These are phyloP conservation scores for Mycena filopes DNA, from an alignment of 768 basidiomycete genomes.

Conservation along the genomic window DNA sequence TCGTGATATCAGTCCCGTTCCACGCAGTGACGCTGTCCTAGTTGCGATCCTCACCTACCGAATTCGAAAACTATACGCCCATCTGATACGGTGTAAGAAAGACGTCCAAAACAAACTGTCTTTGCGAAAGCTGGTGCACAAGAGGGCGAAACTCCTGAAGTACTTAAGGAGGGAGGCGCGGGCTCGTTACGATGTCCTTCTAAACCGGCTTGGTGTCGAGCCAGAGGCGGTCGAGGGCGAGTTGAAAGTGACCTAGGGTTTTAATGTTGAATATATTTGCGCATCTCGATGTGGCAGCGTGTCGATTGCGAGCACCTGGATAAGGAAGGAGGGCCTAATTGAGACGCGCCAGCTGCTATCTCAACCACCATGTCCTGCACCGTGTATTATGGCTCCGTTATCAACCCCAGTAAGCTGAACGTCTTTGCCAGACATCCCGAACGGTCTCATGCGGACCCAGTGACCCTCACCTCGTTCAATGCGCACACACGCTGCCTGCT, in stretches of 20 bases:
- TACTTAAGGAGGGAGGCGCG: slow-evolving; percentile 77
- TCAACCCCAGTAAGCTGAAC: too few species aligned
- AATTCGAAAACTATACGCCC: slow-evolving; percentile 85
- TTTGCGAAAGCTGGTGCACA: slow-evolving; percentile 82
- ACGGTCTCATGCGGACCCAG: too few species aligned
- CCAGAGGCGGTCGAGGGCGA: slow-evolving; percentile 89
- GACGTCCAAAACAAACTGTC: slow-evolving; percentile 83
- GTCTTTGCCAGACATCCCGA: too few species aligned
- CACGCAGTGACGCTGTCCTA: slow-evolving; percentile 41
- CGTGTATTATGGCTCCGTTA: slow-evolving; percentile 61
- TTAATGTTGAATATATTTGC: not conserved
- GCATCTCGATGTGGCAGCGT: too few species aligned
- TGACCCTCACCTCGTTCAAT: slow-evolving; percentile 45
- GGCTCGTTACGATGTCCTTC: slow-evolving; percentile 76
- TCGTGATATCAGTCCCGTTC: not conserved
- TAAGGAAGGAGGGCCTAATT: too few species aligned
- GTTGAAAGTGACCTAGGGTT: slow-evolving; percentile 62
- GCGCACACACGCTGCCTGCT: slow-evolving; percentile 60
- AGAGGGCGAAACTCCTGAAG: slow-evolving; percentile 83
- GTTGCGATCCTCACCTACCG: slow-evolving; percentile 88
- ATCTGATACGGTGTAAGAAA: slow-evolving; percentile 72
- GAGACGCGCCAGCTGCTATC: not conserved
- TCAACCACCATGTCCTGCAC: slow-evolving; percentile 42
- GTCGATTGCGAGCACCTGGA: too few species aligned
- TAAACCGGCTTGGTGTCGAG: slow-evolving; percentile 82